Base-by-base conservation (phyloP, 2,329 filamentous ascomycete species). In the Corinectria fuckeliana region DNA sequence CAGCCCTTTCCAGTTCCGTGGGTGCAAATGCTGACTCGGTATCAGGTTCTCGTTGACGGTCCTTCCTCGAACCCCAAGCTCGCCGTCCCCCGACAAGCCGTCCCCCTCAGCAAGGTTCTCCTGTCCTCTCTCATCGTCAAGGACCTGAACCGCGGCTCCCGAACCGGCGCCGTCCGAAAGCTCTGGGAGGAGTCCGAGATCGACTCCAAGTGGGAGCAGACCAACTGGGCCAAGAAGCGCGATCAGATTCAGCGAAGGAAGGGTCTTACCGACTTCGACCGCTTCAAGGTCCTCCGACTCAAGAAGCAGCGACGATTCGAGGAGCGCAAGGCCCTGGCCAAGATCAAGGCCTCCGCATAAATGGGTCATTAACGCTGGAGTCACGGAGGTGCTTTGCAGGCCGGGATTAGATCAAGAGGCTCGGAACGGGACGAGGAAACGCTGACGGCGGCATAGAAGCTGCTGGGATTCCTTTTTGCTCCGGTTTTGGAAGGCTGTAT, bases 251-350 rank as follows among this genome's bases (percentile, higher is more conserved):
- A 91, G 82, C 91, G 92, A 85, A 91, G 95, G 86, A 91, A 90
- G 85, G 88, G 88, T 76, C 86, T 99, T 72, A 96, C 90, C 82
- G 95, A 99, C 88, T 99, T 99, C 79, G 95, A 99, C 87, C 91
- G 95, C 81, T 99, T 98, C 92, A 97, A 99, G 91, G 95, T 98
- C 76, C 87, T 98, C 88, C 90, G 94, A 82, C 87, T 98, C 84
- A 96, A 94, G 91, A 99, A 99, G 90, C 93, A 97, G 90, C 92
- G 93, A 81, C 91, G 93, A 80, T 98, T 96, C 85, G 93, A 97
- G 87, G 90, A 97, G 83, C 91, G 91, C 84, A 98, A 97, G 91
- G 90, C 92, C 76, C 86, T 96, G 78, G 92, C 93, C 79, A 96
- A 97, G 88, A 85, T 96, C 83, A 91, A 91, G 85, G 89, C 91